These are phyloP conservation scores for Misopates orontium DNA, from an alignment of 257 asterid species.

Conservation along the genomic window DNA sequence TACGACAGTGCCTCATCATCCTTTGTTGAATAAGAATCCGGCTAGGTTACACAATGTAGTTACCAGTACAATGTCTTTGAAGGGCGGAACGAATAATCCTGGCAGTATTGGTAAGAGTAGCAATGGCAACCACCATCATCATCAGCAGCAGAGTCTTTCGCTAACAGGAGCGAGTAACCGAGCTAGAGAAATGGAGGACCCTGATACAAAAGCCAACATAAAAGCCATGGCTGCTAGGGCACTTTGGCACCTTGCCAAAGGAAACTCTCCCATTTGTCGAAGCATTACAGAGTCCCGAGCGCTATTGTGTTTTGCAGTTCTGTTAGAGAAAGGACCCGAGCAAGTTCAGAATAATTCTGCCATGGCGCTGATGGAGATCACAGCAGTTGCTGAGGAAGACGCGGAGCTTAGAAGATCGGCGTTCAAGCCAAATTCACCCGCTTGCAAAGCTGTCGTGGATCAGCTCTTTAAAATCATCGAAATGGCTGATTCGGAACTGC, in stretches of 20 bases:
- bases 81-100: slow-evolving; percentile 23
- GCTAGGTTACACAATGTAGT: slow-evolving; percentile 59
- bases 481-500: slow-evolving; percentile 48
- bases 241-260: slow-evolving; percentile 70
- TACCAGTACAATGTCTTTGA: slow-evolving; percentile 52
- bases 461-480: slow-evolving; percentile 50
- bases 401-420: slow-evolving; percentile 63
- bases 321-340: slow-evolving; percentile 62
- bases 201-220: slow-evolving; percentile 61
- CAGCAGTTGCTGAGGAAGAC: slow-evolving; percentile 61
- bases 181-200: slow-evolving; percentile 76
- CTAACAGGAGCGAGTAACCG: slow-evolving; percentile 44
- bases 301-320: slow-evolving; percentile 64
- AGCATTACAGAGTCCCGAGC: slow-evolving; percentile 89
- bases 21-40: slow-evolving; percentile 41
- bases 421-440: slow-evolving; percentile 71
- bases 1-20: slow-evolving; percentile 41
- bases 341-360: slow-evolving; percentile 72
- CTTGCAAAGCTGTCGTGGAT: slow-evolving; percentile 72
- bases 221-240: slow-evolving; percentile 91
- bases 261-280: slow-evolving; percentile 64
- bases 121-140: slow-evolving; percentile 35
- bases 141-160: slow-evolving; percentile 40
- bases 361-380: slow-evolving; percentile 84
- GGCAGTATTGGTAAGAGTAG: slow-evolving; percentile 16